Conservation (phyloP, 2,329 filamentous ascomycete species). For the Ophiocordyceps camponoti-saundersi region DNA sequence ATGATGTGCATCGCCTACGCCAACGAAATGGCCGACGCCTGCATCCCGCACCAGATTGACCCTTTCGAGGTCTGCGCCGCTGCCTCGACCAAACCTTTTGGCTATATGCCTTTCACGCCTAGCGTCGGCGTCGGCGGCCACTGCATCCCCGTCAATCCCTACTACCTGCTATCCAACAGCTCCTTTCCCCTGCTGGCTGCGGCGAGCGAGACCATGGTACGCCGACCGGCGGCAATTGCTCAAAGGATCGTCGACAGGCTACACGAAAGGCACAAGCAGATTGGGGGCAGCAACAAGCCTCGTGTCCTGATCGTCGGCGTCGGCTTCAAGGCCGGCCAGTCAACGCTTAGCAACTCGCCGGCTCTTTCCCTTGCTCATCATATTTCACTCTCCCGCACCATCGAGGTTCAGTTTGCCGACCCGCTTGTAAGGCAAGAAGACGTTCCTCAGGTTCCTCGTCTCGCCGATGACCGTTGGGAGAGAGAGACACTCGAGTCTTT, state of each 20-base stretch:
- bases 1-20: conserved; percentile 37
- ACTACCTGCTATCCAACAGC: conserved; percentile 31
- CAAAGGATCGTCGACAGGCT: conserved; percentile 16
- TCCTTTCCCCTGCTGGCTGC: conserved; percentile 26
- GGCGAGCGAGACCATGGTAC: conserved; percentile 25
- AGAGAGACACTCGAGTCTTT: conserved; percentile 19
- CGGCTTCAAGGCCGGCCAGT: conserved; percentile 32
- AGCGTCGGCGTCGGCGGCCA: conserved; percentile 35
- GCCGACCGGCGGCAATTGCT: conserved; percentile 22
- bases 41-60: conserved; percentile 24
- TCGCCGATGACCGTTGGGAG: conserved; percentile 21
- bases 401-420: conserved; percentile 26
- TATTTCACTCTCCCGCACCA: conserved; percentile 16
- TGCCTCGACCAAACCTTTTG: conserved; percentile 34
- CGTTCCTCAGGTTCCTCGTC: conserved; percentile 20
- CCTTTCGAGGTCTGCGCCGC: conserved; percentile 31
- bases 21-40: conserved; percentile 40
- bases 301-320: conserved; percentile 27
- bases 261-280: no score
- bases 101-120: conserved; percentile 29
- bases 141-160: conserved; percentile 38
- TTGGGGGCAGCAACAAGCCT: conserved; percentile 4
- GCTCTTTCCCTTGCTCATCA: conserved; percentile 23
- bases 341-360: conserved; percentile 28
- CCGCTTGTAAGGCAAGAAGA: conserved; percentile 23